Conservation (phyloP, 2,329 filamentous ascomycete genomes). For the Penicillium nordicum region DNA sequence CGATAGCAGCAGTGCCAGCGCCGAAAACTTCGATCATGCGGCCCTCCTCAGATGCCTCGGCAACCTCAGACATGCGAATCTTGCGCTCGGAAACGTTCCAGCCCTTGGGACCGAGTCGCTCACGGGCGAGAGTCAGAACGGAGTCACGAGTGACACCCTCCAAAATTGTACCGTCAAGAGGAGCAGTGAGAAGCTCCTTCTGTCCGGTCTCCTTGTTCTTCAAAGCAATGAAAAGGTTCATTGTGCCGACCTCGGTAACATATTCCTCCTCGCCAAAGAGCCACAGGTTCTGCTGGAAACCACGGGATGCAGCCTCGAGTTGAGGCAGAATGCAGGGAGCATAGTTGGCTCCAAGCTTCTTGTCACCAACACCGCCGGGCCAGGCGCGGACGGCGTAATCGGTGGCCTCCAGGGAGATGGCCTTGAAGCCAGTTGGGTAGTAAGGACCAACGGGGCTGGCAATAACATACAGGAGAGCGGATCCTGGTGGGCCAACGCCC, state of each 20-base stretch:
- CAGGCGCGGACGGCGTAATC: constrained; percentile 95
- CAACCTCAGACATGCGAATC: constrained; percentile 83
- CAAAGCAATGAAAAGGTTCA: constrained; percentile 93
- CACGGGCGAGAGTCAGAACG: constrained; percentile 77
- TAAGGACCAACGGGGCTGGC: constrained; percentile 95
- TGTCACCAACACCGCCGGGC: constrained; percentile 96
- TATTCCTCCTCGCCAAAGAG: constrained; percentile 93
- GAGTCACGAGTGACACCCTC: constrained; percentile 94
- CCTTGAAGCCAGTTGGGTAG: constrained; percentile 98
- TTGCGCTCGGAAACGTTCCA: constrained; percentile 88
- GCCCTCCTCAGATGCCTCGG: constrained; percentile 77
- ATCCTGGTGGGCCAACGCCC: constrained; percentile 86
- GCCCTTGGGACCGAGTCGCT: constrained; percentile 77
- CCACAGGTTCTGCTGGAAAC: constrained; percentile 98
- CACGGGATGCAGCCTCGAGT: constrained; percentile 81
- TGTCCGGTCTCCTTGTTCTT: constrained; percentile 82
- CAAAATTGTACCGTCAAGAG: constrained; percentile 92
- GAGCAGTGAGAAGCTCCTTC: constrained; percentile 91
- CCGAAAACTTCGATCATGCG: constrained; percentile 91
- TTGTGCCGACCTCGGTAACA: constrained; percentile 95
- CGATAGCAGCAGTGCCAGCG: constrained; percentile 87
- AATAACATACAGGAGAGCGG: constrained; percentile 89
- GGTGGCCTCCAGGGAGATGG: constrained; percentile 89
- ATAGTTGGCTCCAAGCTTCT: constrained; percentile 98
- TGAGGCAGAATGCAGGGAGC: constrained; percentile 98